Evolutionary conservation across 2,329 filamentous ascomycete genomes (phyloP).

Genomic region (Alternaria metachromatica): DNA sequence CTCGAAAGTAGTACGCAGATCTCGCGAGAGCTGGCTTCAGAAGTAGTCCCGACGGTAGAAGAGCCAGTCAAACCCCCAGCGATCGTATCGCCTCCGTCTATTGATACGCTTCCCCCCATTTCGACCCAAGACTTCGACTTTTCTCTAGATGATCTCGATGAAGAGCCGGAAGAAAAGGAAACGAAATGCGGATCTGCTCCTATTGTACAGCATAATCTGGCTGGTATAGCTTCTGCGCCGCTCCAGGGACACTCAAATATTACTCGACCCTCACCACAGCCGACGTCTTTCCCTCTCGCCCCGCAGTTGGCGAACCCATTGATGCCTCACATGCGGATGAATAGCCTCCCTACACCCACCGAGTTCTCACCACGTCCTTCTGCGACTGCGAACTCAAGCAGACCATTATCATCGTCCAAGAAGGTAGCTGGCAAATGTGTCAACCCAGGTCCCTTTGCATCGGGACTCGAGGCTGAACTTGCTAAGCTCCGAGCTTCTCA

Average conservation of each 20-base stretch:
- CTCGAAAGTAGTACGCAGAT: conserved; percentile 56
- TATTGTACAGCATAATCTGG: not conserved
- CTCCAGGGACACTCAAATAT: not conserved
- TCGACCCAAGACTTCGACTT: conserved; percentile 52
- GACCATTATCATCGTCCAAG: not conserved
- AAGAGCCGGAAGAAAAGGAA: conserved; percentile 7
- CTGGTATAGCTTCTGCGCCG: not conserved
- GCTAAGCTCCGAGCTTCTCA: conserved; percentile 11
- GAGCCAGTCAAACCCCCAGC: not conserved
- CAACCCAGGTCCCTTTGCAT: conserved; percentile 8
- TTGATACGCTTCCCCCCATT: conserved; percentile 31
- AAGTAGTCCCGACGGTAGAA: not conserved
- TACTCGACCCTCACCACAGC: not conserved
- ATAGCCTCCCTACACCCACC: not conserved
- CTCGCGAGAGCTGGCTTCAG: conserved; percentile 49
- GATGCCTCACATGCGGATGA: not conserved
- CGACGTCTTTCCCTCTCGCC: not conserved
- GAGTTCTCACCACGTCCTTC: not conserved
- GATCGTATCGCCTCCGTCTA: not conserved
- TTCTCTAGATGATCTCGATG: conserved; percentile 50
- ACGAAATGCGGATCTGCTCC: not conserved
- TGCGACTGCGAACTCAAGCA: not conserved
- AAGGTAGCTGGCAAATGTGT: conserved; percentile 11
- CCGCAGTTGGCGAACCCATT: not conserved
- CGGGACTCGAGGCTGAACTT: conserved; percentile 3